Evolutionary conservation across 2,329 filamentous ascomycete genomes (phyloP), one percentile per base, ranked within the genome.

Genomic region (Epichloe brachyelytri): DNA sequence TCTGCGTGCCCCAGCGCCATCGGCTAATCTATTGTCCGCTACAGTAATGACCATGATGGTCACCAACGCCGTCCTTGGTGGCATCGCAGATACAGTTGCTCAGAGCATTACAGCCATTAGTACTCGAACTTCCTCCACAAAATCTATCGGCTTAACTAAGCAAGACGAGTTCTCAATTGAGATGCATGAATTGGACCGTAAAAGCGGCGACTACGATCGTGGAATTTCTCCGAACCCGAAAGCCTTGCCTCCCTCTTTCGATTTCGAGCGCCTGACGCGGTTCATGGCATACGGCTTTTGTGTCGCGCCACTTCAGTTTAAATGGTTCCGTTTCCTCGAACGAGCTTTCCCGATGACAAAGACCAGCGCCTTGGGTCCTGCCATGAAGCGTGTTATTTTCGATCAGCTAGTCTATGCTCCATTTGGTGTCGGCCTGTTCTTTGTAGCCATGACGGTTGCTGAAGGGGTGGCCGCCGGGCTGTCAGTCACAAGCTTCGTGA

Each of bases 271-370:
- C 46, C 74, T 96, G 56, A 91, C 88, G 2, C 79, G 93, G 46
- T 98, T 97, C 73, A 96, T 97, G 88, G 85, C 87, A 5, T 98
- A 97, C 67, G 89, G 89, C 64, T 96, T 97, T 71, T 79, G 86
- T 63, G 96, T 97, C 88, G 89, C 93, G 4, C 93, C 93, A 0
- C 62, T 96, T 34, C 91, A 97, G 67, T 95, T 95, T 72, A 85
- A 88, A 65, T 98, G 93, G 93, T 97, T 97, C 70, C 79, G 81
- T 48, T 90, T 95, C 67, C 73, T 98, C 56, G 85, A 83, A 36
- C 77, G 75, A 57, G 76, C 82, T 10, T 98, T 98, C 62, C 93
- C 93, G 5, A 82, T 96, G 48, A 86, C 84, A 48, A 88, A 91
- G 73, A 78, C 75, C 11, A 79, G 79, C 59, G 83, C 83, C 2